Conservation (phyloP, 805 yeast genomes). For the Monosporozyma solicola region DNA sequence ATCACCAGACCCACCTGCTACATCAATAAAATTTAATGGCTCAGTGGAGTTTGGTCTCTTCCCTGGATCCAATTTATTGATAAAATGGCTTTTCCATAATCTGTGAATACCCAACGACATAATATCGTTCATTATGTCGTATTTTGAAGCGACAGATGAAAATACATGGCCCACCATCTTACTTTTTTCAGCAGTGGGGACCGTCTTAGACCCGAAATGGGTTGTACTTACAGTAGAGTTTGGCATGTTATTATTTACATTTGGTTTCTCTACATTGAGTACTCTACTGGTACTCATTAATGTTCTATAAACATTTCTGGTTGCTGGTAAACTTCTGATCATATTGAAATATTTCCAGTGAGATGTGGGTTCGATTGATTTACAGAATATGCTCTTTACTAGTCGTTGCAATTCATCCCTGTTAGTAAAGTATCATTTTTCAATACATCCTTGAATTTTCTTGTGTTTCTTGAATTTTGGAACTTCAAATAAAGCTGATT, state of each 20-base stretch:
- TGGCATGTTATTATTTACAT: not conserved
- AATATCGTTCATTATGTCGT: conserved; percentile 96
- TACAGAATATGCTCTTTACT: not conserved
- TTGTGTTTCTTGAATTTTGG: not conserved
- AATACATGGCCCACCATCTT: conserved; percentile 78
- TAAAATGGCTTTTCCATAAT: conserved; percentile 89
- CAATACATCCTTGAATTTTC: not conserved
- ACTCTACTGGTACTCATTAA: not conserved
- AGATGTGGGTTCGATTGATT: not conserved
- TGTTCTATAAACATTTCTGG: not conserved
- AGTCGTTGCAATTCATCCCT: not conserved
- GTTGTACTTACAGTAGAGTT: conserved; percentile 33
- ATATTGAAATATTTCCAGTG: not conserved
- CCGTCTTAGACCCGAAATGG: conserved; percentile 87
- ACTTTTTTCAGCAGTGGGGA: conserved; percentile 72
- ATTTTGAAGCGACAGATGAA: conserved; percentile 87
- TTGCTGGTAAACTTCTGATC: not conserved
- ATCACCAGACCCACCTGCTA: conserved; percentile 98
- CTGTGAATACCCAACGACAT: conserved; percentile 96
- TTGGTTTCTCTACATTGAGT: not conserved
- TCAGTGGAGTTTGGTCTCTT: conserved; percentile 70
- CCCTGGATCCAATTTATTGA: conserved; percentile 84
- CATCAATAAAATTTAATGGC: conserved; percentile 84
- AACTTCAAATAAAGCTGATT: not conserved
- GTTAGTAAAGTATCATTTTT: not conserved